Percentiles rank a stretch among this genome's conserved stretches.
These are phyloP conservation scores for Citrus glauca DNA, from an alignment of 345 rosid genomes.

Conservation along the genomic window DNA sequence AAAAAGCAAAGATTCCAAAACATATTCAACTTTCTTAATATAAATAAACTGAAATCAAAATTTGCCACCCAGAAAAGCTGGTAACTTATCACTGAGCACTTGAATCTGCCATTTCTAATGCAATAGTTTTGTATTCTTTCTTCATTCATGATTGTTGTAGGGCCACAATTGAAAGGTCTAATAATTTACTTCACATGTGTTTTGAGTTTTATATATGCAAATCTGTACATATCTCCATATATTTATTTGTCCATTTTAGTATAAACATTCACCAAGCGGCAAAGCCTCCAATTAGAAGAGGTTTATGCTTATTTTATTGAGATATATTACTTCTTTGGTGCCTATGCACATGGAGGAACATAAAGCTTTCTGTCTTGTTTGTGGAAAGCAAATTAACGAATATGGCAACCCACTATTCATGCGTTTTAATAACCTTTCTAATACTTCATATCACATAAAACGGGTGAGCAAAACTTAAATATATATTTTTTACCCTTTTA, in stretches of 20 bases:
- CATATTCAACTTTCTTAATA: not conserved
- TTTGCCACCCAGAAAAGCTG: conserved; percentile 1
- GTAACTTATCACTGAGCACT: not conserved
- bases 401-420: not conserved
- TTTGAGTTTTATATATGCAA: not conserved
- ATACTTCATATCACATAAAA: not conserved
- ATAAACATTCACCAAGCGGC: not conserved
- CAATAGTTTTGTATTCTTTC: conserved; percentile 15
- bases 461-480: too few species aligned
- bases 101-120: conserved; percentile 10
- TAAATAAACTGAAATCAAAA: not conserved
- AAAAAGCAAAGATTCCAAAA: conserved; percentile 17
- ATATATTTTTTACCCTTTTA: too few species aligned
- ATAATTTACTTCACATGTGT: conserved; percentile 31
- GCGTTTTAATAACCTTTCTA: not conserved
- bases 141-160: conserved; percentile 23
- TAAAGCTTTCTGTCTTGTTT: not conserved
- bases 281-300: not conserved
- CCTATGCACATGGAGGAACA: conserved; percentile 5
- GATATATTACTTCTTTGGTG: not conserved
- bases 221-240: not conserved
- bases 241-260: conserved; percentile 4
- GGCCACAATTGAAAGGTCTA: conserved; percentile 21
- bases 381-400: not conserved
- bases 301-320: not conserved